phyloP scores from a whole-genome alignment of 306 rosid genomes.

The Bauhinia variegata region DNA sequence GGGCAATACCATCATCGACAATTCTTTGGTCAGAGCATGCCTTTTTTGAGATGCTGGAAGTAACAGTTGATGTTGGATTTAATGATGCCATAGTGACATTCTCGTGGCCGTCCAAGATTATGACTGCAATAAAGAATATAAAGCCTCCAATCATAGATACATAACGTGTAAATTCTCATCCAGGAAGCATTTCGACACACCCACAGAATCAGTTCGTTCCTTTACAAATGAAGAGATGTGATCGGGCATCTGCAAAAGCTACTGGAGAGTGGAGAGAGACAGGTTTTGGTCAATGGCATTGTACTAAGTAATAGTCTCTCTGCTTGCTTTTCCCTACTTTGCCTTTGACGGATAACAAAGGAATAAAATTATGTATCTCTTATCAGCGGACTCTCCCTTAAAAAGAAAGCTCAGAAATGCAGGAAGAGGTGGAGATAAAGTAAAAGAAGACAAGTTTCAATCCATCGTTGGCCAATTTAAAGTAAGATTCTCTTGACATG shows the following conservation, averaged over 20 bases:
- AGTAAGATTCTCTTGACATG: constrained; percentile 27
- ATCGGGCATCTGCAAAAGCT: constrained; percentile 44
- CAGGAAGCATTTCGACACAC: constrained; percentile 25
- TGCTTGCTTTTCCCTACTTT: constrained; percentile 24
- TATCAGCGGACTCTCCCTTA: constrained; percentile 20
- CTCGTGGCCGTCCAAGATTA: constrained; percentile 49
- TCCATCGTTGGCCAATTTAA: constrained; percentile 28
- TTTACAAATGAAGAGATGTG: constrained; percentile 46
- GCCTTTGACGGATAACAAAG: constrained; percentile 10
- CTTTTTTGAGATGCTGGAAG: constrained; percentile 19
- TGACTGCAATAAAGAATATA: constrained; percentile 46
- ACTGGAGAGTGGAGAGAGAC: constrained; percentile 30
- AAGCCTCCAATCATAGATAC: constrained; percentile 40
- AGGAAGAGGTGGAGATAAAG: not conserved
- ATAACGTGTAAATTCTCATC: constrained; percentile 43
- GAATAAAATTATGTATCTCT: constrained; percentile 43
- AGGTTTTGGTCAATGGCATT: constrained; percentile 23
- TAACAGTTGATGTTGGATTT: constrained; percentile 24
- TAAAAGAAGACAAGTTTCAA: constrained; percentile 27
- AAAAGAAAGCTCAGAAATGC: constrained; percentile 17
- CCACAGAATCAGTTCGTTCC: constrained; percentile 48
- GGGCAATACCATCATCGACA: not conserved
- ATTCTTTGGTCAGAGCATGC: not conserved
- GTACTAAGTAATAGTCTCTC: constrained; percentile 11
- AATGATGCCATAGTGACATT: constrained; percentile 49